Base-by-base conservation (phyloP, 2,329 filamentous ascomycete genomes). In the Diaporthe caulivora region DNA sequence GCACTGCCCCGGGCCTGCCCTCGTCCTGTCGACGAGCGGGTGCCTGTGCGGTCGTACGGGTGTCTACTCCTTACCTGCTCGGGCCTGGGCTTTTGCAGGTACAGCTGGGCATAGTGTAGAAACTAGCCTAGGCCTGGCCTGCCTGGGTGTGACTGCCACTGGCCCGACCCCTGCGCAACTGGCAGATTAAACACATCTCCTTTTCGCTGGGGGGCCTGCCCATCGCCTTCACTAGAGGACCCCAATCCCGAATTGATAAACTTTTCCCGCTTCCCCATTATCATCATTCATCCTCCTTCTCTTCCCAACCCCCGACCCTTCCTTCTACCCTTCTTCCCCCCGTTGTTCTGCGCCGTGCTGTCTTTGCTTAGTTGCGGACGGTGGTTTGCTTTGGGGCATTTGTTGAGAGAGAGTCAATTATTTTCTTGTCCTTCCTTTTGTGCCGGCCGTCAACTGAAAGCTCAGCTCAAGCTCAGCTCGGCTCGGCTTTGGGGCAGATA, bases 181-280 rank as follows among this genome's bases (percentile, higher is more conserved):
- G 62, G 62, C 62, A 67, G 62, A 67, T 67, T 67, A 67, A 67
- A 67, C 62, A 71, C 69, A 62, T 62, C 69, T 60, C 40, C 55
- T 62, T 58, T 70, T 62, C n/a, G 44, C 69, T 42, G 44, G 31
- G 44, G 31, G 40, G 58, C 69, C 69, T 54, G 44, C 55, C 42
- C 58, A n/a, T 60, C 53, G 15, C 29, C 55, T 13, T 3, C 9
- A 54, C 24, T 9, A 40, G 37, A 77, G 76, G 75, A 76, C 75
- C 76, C 76, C 76, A 72, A 77, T 75, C 74, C 76, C 76, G 74
- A 73, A 76, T 77, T 77, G 73, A 74, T 71, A 74, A 77, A 76
- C 74, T 76, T 76, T 77, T 76, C 58, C 74, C 76, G 57, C 72
- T 64, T 73, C 49, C 68, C 71, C 68, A 67, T 53, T 24, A 53